Evolutionary conservation across 23 red algal species (phyloP), one percentile per base, ranked within the genome.

Genomic region (Cyanidium caldarium): DNA sequence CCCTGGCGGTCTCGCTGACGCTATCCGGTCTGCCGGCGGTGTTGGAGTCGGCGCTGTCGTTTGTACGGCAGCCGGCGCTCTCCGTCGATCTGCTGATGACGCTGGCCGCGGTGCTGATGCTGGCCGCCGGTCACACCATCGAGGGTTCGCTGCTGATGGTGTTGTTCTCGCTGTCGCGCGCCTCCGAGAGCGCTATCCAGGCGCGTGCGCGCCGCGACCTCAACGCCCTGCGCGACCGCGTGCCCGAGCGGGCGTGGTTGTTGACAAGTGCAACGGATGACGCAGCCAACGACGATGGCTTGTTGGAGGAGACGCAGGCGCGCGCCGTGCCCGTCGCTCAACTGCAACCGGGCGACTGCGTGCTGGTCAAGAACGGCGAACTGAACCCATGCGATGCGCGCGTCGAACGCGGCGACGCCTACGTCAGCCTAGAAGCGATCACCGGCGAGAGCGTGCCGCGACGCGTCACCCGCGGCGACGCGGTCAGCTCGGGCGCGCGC

Each of bases 41-140:
- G 33, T 35, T 68, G 0, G 73, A 78, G 30, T 33, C 57, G 46
- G 2, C 37, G 28, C 0, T 0, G 12, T 66, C 73, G 10, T 28
- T 61, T 31, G 34, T 81, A 30, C 28, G 17, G 35, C 35, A 57
- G 31, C 43, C 46, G 26, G 77, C 68, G 23, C 33, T 79, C 30
- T 61, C 82, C 79, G 80, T 86, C 25, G 77, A 94, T 57, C 69
- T 87, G 37, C 77, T 94, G 40, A 94, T 94, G 89, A 87, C 74
- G 5, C 42, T 83, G 5, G 89, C 89, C 25, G 89, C 89, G 2
- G 34, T 66, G 30, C 68, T 76, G 34, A 65, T 68, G 12, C 0
- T 87, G 21, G 57, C 65, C 33, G 68, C 75, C 33, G 89, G 89
- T 25, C 72, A 73, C 2, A 5, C 58, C 14, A 45, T 94, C 29